Base-by-base conservation (phyloP, 2,329 filamentous ascomycete species). In the Pseudocercospora fijiensis region DNA sequence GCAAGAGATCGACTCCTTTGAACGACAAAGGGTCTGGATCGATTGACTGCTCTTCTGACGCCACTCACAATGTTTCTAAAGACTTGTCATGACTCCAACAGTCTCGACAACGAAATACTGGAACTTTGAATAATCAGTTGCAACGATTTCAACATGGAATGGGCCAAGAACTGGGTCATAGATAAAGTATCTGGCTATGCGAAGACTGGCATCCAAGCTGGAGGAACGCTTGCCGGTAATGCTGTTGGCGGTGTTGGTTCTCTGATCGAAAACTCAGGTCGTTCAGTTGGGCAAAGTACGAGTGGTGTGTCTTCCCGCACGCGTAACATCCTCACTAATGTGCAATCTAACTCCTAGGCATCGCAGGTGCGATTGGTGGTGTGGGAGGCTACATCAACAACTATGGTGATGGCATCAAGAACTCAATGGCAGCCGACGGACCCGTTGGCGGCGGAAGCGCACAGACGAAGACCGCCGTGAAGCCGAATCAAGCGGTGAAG, bases 211-310 rank as follows among this genome's bases (percentile, higher is more conserved):
- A 70, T 78, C 24, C 73, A 76, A 62, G 75, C 75, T 13, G 76
- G 74, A 24, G 76, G 76, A 33, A 76, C 68, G n/a, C 58, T 77
- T 33, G 76, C 76, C 6, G 76, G 76, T 28, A 76, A 76, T 61
- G 70, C 75, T n/a, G 76, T 78, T 4, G 73, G 73, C 37, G 73
- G 75, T 27, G 73, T 74, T 13, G 76, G 76, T 16, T 69, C 62
- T 26, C 45, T 75, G 58, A 73, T 77, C 26, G 74, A 76, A 61
- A 73, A 69, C 47, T 65, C 70, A 11, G 76, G 76, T 45, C 69
- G 72, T 45, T 65, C 70, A 18, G 67, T 77, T 33, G 75, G 75
- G 57, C 69, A 74, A 68, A 74, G 76, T 76, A 63, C 65, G 65
- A 66, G 65, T 65, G 66, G 68, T 70, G 60, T 51, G 65, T 69